A percentile compares a stretch with the other conserved stretches of the same genome.
phyloP scores from a whole-genome alignment of 2,329 filamentous ascomycete genomes.

The Scopulariopsis brevicaulis region DNA sequence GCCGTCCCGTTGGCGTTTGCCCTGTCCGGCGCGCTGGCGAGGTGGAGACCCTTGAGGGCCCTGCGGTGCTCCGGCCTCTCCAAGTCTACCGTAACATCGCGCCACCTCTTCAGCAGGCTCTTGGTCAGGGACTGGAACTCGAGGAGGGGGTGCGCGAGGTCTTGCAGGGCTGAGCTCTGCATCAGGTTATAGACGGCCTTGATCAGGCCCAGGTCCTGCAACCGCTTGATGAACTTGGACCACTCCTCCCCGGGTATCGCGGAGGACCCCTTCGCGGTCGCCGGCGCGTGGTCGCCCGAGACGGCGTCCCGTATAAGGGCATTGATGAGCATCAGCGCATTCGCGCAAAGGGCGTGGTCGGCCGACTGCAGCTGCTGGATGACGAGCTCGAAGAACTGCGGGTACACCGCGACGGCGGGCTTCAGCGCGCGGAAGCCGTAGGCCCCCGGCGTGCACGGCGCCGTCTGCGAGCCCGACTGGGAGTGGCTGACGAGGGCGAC shows the following conservation, averaged over 20 bases:
- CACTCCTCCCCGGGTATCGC: conserved; percentile 56
- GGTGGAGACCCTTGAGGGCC: conserved; percentile 74
- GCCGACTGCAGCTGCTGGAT: conserved; percentile 86
- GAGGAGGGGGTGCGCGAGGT: conserved; percentile 77
- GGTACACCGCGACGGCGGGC: conserved; percentile 81
- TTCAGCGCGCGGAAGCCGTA: conserved; percentile 89
- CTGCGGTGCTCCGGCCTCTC: conserved; percentile 81
- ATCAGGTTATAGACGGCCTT: conserved; percentile 86
- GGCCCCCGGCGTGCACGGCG: conserved; percentile 36
- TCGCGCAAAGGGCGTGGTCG: conserved; percentile 91
- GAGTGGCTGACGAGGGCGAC: conserved; percentile 88
- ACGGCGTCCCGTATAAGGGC: conserved; percentile 88
- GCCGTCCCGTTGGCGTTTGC: conserved; percentile 23
- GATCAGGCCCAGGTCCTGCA: conserved; percentile 89
- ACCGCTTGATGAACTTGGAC: conserved; percentile 86
- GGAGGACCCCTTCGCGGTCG: conserved; percentile 13
- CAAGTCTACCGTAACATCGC: conserved; percentile 70
- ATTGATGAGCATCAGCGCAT: conserved; percentile 91
- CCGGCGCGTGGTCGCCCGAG: conserved; percentile 51
- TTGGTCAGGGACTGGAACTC: conserved; percentile 93
- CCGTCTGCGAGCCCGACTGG: conserved; percentile 37
- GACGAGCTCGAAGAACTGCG: conserved; percentile 88
- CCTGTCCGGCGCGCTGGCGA: conserved; percentile 64
- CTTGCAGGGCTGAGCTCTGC: conserved; percentile 86
- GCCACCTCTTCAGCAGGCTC: conserved; percentile 77